These are phyloP conservation scores for Fusarium sublunatum DNA, from an alignment of 2,329 filamentous ascomycete genomes.

Conservation along the genomic window DNA sequence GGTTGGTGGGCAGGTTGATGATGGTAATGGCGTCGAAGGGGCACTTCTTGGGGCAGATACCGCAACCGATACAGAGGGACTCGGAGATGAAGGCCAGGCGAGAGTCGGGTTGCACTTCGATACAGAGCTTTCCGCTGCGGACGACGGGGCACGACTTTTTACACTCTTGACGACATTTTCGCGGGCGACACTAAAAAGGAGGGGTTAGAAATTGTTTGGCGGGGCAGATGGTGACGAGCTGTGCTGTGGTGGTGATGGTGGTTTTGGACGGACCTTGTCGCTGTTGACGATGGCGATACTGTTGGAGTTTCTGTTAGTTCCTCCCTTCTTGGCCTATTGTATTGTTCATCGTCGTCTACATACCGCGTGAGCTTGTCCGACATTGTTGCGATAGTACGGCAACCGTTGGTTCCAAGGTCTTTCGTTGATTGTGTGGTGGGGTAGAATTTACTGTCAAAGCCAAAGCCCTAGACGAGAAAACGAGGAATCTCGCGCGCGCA, in stretches of 20 bases:
- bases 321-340: neutral
- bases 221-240: constrained; percentile 37
- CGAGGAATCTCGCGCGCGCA: constrained; percentile 34
- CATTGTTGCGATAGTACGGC: constrained; percentile 66
- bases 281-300: constrained; percentile 99
- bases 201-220: constrained; percentile 44
- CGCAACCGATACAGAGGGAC: constrained; percentile 94
- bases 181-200: constrained; percentile 52
- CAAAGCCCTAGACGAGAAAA: constrained; percentile 17
- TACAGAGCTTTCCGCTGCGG: constrained; percentile 95
- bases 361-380: constrained; percentile 96
- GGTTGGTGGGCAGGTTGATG: constrained; percentile 99
- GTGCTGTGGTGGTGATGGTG: constrained; percentile 18
- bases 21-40: constrained; percentile 99
- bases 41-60: constrained; percentile 99
- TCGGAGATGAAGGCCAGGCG: constrained; percentile 99
- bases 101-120: constrained; percentile 88
- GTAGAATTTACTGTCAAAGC: constrained; percentile 19
- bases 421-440: constrained; percentile 33
- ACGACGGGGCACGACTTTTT: constrained; percentile 99
- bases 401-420: constrained; percentile 35
- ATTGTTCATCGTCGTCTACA: constrained; percentile 47
- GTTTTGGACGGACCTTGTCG: constrained; percentile 78
- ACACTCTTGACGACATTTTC: constrained; percentile 98
- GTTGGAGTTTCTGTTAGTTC: constrained; percentile 45